Evolutionary conservation across 1,284 basidiomycete species (phyloP), one percentile per base, ranked within the genome.

Genomic region (Boletus hoseneyae): DNA sequence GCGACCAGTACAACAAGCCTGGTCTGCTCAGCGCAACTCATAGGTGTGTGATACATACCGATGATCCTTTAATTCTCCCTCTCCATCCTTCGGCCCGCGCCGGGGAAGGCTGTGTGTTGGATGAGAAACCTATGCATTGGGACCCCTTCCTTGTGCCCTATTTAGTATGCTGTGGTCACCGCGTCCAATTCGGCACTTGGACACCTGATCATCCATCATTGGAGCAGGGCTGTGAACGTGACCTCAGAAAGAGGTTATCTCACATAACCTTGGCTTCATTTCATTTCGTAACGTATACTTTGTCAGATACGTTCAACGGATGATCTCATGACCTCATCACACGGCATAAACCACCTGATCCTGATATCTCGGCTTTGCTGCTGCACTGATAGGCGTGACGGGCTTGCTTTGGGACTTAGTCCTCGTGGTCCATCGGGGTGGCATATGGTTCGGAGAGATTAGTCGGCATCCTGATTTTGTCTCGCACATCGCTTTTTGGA

Each of bases 1-100:
- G 87, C 59, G 91, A 93, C 70, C 81, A 85, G 77, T 95, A 95
- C 80, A 91, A 92, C 77, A 95, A 95, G 67, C 83, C 87, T 32
- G 92, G 92, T 40, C 73, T 95, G 37, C 80, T 93, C 49, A 89
- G 83, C 52, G 90, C 90, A 43, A 68, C 75, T 50, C 87, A 94
- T 69, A 80, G 87, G 87, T 89, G 67, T 76, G 81, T 70, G 21
- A 47, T 58, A 42, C 49, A 49, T 46, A 32, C 48, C 33, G 13
- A 39, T 25, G 23, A 25, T 25, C 23, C 11, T 3, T 13, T 30
- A 10, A 13, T 38, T 30, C 2, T 21, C 39, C n/a, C 18, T 36
- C 33, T 35, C 47, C 51, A 3, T 43, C 51, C 37, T 42, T 42
- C 18, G 21, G 46, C 34, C 34, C 33, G 18, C 37, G 11, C 39